Evolutionary conservation across 257 asterid species (phyloP), one percentile per base, ranked within the genome.

Genomic region (Haberlea rhodopensis): DNA sequence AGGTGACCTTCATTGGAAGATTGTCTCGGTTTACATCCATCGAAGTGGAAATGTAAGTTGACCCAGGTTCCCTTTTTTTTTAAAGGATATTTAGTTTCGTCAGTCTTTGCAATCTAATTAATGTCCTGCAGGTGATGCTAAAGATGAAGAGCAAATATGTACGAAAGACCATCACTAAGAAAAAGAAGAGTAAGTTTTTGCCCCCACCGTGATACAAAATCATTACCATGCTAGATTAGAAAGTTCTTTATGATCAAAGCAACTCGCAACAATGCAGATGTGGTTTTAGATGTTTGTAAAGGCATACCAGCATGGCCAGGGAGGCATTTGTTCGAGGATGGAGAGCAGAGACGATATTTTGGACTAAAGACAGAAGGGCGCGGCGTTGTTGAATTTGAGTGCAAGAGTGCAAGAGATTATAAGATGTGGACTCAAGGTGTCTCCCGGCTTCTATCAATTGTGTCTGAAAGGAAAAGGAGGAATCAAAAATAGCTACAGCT

Each of bases 251-350:
- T 34, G 5, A 16, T 25, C 16, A 4, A 24, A 51, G 8, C 34
- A 5, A 5, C 22, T 5, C 53, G 11, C n/a, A 5, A 8, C n/a
- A 56, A 7, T 40, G 70, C 87, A 94, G 99, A 87, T 73, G 92
- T 90, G 16, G 97, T 94, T 19, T 25, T 85, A 48, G 95, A 85
- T 52, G 95, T 94, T 21, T 70, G 80, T 53, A 87, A 79, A 62
- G 91, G 88, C 71, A 67, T 90, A 68, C 84, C 99, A 0, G 94
- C 99, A n/a, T 94, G 99, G 97, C 91, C 99, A 0, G 99, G 99
- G 46, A 72, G 99, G 48, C 97, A 94, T 68, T 68, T 94, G 77
- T 83, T 94, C 21, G 94, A 94, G 69, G 99, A 88, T 27, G 97
- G 97, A 3, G 95, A 90, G 65, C 85, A 94, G 78, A 81, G 97